Evolutionary conservation across 768 basidiomycete species (phyloP).

Genomic region (Ramaria rubella): DNA sequence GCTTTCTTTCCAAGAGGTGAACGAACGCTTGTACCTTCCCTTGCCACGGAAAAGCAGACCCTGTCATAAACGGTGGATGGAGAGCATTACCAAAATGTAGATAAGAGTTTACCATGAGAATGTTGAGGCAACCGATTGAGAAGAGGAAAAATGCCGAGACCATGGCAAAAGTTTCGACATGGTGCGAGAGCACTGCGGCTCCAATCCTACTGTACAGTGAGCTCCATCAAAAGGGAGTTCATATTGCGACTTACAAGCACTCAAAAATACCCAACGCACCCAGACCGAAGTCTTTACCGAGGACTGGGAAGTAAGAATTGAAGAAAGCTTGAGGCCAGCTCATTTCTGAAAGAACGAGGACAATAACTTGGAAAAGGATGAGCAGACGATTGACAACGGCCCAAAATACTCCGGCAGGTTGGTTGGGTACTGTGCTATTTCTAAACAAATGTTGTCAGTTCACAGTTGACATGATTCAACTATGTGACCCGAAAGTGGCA

Average conservation of each 20-base stretch:
- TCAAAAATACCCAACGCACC: conserved; percentile 86
- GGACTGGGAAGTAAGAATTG: conserved; percentile 76
- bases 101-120: conserved; percentile 40
- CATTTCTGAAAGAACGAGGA: conserved; percentile 77
- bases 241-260: conserved; percentile 60
- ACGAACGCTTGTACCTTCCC: conserved; percentile 54
- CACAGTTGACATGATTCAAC: not conserved
- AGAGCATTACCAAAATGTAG: not conserved
- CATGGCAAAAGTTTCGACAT: conserved; percentile 83
- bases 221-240: not conserved
- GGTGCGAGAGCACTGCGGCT: conserved; percentile 45
- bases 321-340: conserved; percentile 79
- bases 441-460: conserved; percentile 31
- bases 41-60: conserved; percentile 66
- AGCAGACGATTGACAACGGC: conserved; percentile 81
- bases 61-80: not conserved
- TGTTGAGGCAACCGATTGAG: conserved; percentile 84
- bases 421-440: conserved; percentile 79
- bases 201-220: conserved; percentile 31
- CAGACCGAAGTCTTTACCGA: conserved; percentile 78
- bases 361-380: conserved; percentile 77
- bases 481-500: conserved; percentile 21
- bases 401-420: conserved; percentile 89
- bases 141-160: conserved; percentile 91
- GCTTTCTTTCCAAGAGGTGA: conserved; percentile 46